Base-by-base conservation (phyloP, 2,329 filamentous ascomycete species). In the Byssothecium circinans region DNA sequence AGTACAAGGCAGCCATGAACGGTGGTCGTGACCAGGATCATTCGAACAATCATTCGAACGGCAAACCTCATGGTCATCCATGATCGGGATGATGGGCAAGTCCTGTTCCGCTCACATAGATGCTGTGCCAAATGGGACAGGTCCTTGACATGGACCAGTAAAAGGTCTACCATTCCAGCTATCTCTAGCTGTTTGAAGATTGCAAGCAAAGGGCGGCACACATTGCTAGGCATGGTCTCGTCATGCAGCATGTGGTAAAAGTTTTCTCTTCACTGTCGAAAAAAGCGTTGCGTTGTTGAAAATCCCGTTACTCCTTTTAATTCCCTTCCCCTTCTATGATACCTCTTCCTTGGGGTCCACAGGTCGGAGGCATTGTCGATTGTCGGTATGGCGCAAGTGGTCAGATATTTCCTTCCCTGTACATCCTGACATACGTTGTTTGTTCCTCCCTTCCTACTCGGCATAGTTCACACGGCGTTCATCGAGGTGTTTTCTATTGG, bases 51-150 rank as follows among this genome's bases (percentile, higher is more conserved):
- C 45, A 52, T 23, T 62, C 62, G 7, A 27, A 47, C 17, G 41
- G 43, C 33, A 47, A 50, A 25, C 63, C 62, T 11, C 56, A 54
- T 37, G 64, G 62, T 34, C 63, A 67, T 35, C 62, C 64, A 12
- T 67, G 61, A 56, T 47, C 12, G 7, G 8, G 12, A 32, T 32
- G 29, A 32, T 32, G 29, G n/a, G n/a, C n/a, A n/a, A n/a, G n/a
- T n/a, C n/a, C n/a, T 10, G 23, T 25, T 25, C 23, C 23, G 5
- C 10, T 6, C 23, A 10, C 23, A 25, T 25, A 25, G 6, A 5
- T 10, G 23, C 10, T 10, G 23, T 10, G 23, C 23, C 6, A 10
- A 25, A 25, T 25, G 23, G 23, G 23, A 10, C 5, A 25, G 23
- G 23, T 10, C 23, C 10, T 25, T 25, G 23, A 6, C 5, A 6